Base-by-base conservation (phyloP, 192 early-diverging fungal genomes). In the Podochytrium sp. region DNA sequence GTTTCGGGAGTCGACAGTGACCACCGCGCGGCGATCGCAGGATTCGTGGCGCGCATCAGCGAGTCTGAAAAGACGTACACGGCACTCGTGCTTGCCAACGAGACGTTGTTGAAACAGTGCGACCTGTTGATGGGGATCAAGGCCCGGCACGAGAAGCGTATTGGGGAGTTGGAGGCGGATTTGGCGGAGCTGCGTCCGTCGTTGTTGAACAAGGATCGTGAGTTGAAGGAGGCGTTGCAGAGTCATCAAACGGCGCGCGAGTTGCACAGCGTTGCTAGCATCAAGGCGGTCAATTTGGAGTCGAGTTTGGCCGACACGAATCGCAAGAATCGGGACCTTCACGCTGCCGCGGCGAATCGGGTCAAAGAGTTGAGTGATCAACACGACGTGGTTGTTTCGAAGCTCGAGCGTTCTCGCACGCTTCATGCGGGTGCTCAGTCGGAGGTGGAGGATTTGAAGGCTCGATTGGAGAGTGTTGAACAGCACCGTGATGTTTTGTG, bases 31-130 rank as follows among this genome's bases (percentile, higher is more conserved):
- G 25, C 56, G 6, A 27, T 71, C 5, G n/a, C 32, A 32, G 52
- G 33, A 1, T 71, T 71, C 29, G 10, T 60, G 34, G 37, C 20
- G 7, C 69, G 56, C 2, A 60, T 60, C 56, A 71, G 69, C 57
- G 52, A 60, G 7, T 30, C 56, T 6, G 69, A 71, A 57, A 60
- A 34, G 0, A 34, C 49, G 7, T 12, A 30, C 7, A 35, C 50
- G 3, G 50, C 32, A 37, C 35, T 69, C n/a, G 10, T 29, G 14
- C 16, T 69, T 1, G n/a, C 33, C 51, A 69, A 69, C 2, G 20
- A 14, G 12, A 23, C 23, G 14, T 29, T 69, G 3, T 38, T 47
- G 1, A 39, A 39, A 38, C 59, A 34, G 6, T 61, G 30, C 30
- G 59, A 25, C 7, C 30, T 55, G 25, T 23, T 55, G 0, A 20